A percentile compares a stretch with the other conserved stretches of the same genome.
phyloP scores from a whole-genome alignment of 2,329 filamentous ascomycete genomes.

The Waltergamsia citrina region DNA sequence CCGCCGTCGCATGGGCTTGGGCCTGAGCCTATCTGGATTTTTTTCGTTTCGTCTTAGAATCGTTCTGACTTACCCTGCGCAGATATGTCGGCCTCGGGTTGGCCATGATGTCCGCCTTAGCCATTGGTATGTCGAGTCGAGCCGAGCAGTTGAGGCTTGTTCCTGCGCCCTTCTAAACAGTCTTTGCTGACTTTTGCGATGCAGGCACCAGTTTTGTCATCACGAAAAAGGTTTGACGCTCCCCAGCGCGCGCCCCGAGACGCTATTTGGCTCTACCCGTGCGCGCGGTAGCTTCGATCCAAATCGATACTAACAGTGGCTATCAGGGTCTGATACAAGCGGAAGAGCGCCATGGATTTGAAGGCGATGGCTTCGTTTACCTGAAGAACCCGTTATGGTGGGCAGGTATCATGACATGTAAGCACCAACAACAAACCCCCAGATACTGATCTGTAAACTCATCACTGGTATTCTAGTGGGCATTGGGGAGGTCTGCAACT shows the following conservation, averaged over 20 bases:
- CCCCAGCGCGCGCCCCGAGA: not conserved
- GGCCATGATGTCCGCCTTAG: conserved; percentile 65
- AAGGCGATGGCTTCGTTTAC: conserved; percentile 93
- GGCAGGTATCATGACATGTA: conserved; percentile 85
- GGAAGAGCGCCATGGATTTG: conserved; percentile 85
- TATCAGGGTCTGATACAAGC: conserved; percentile 77
- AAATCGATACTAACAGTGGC: not conserved
- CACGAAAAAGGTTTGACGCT: conserved; percentile 74
- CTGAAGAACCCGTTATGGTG: conserved; percentile 95
- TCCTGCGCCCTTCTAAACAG: too few relatives aligned
- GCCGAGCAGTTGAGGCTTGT: too few relatives aligned
- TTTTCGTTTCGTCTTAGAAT: too few relatives aligned
- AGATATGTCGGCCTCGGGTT: conserved; percentile 71
- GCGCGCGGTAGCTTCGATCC: too few relatives aligned
- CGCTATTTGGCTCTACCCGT: not conserved
- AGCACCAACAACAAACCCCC: conserved; percentile 21
- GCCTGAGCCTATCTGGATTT: too few relatives aligned
- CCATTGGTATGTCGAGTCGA: conserved; percentile 71
- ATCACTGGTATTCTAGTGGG: conserved; percentile 53
- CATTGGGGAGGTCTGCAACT: conserved; percentile 90
- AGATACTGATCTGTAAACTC: not conserved
- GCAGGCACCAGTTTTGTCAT: conserved; percentile 94
- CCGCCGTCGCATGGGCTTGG: too few relatives aligned
- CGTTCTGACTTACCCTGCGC: conserved; percentile 6
- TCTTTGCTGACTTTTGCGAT: conserved; percentile 13